Conservation (phyloP, 257 asterid species). For the Osmanthus fragrans region DNA sequence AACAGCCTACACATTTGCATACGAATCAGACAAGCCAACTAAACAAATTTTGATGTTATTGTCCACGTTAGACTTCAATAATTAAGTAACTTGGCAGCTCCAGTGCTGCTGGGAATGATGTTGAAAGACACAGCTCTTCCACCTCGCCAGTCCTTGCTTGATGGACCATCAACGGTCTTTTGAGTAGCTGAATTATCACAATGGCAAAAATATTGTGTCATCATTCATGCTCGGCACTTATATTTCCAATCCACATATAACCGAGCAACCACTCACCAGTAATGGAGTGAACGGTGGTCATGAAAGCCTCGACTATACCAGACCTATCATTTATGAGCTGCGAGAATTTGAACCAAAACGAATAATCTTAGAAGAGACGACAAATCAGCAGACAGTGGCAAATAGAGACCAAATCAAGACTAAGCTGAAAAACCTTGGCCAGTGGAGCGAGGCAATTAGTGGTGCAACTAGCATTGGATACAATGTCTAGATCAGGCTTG, state of each 20-base stretch:
- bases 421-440: conserved; percentile 50
- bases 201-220: background rate
- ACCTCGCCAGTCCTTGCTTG: conserved; percentile 60
- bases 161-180: conserved; percentile 56
- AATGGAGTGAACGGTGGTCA: conserved; percentile 78
- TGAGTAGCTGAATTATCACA: conserved; percentile 36
- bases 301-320: conserved; percentile 79
- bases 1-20: conserved; percentile 52
- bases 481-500: conserved; percentile 59
- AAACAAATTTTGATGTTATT: background rate
- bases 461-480: conserved; percentile 85
- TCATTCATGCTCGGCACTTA: background rate
- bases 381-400: background rate
- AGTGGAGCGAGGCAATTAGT: conserved; percentile 79
- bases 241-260: background rate
- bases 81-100: conserved; percentile 51
- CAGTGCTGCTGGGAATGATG: conserved; percentile 60
- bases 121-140: conserved; percentile 59
- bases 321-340: conserved; percentile 72
- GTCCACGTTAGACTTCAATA: background rate
- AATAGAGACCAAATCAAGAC: background rate
- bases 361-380: background rate
- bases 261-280: conserved; percentile 41
- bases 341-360: background rate
- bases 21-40: background rate